Percentiles rank a stretch among this genome's conserved stretches.
Conservation (phyloP, 2,329 filamentous ascomycete species). For the Neopestalotiopsis clavispora region DNA sequence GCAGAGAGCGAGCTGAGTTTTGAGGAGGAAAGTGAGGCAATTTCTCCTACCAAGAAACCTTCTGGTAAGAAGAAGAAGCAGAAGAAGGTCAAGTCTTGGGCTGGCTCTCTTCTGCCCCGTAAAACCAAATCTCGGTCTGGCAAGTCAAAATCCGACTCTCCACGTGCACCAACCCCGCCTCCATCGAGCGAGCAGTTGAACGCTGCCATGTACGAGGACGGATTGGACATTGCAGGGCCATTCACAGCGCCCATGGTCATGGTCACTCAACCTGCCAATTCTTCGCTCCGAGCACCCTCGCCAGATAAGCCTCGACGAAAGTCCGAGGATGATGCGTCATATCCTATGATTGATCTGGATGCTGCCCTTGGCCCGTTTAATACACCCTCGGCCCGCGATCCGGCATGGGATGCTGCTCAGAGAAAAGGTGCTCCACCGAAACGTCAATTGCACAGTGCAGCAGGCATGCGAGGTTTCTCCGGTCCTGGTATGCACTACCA, state of each 20-base stretch:
- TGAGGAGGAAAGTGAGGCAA: constrained; percentile 31
- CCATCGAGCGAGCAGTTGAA: constrained; percentile 36
- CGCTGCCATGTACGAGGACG: constrained; percentile 33
- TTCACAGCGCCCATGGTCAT: constrained; percentile 44
- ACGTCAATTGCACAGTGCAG: constrained; percentile 77
- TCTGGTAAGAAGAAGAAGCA: constrained; percentile 57
- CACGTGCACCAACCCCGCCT: constrained; percentile 54
- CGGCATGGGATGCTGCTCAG: constrained; percentile 72
- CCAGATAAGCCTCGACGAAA: constrained; percentile 36
- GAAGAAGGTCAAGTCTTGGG: constrained; percentile 79
- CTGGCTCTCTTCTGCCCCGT: constrained; percentile 68
- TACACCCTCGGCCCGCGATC: constrained; percentile 69
- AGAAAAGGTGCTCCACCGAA: constrained; percentile 61
- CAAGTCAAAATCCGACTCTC: constrained; percentile 42
- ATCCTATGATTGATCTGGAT: constrained; percentile 90
- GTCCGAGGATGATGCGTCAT: constrained; percentile 67
- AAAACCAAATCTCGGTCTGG: constrained; percentile 60
- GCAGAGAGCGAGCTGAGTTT: constrained; percentile 25
- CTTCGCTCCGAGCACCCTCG: constrained; percentile 19
- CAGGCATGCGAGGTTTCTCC: constrained; percentile 70
- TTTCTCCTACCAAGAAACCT: constrained; percentile 34
- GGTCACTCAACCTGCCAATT: constrained; percentile 45
- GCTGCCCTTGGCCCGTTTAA: constrained; percentile 92
- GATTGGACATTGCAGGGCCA: constrained; percentile 29
- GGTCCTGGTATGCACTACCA: constrained; percentile 78